These are phyloP conservation scores for Jaltomata sinuosa DNA, from an alignment of 257 asterid genomes.

Conservation along the genomic window DNA sequence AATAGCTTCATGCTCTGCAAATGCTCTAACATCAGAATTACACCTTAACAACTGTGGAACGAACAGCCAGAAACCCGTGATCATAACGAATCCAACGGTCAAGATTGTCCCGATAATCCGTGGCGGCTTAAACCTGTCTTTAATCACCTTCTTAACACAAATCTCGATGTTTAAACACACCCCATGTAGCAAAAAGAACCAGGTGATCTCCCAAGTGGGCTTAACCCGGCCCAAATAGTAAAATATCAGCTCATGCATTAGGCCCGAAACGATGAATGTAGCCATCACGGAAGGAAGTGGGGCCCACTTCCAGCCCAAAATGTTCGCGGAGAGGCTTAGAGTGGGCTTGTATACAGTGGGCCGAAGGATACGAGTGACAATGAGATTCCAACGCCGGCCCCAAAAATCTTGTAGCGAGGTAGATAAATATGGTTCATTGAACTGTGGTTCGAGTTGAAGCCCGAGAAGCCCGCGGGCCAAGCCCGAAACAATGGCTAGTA, in stretches of 20 bases:
- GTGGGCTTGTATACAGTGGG: constrained; percentile 65
- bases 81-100: constrained; percentile 41
- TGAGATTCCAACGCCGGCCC: constrained; percentile 89
- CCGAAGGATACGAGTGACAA: constrained; percentile 62
- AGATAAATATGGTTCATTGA: constrained; percentile 63
- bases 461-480: constrained; percentile 42
- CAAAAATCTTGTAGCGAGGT: constrained; percentile 77
- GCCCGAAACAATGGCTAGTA: constrained; percentile 39
- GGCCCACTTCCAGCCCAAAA: constrained; percentile 52
- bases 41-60: constrained; percentile 49
- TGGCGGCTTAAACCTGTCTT: constrained; percentile 36
- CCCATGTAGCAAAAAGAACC: constrained; percentile 62
- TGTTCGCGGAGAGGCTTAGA: constrained; percentile 13
- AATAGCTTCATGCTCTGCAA: constrained; percentile 46
- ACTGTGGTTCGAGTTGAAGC: constrained; percentile 78
- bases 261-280: constrained; percentile 45
- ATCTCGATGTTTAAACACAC: constrained; percentile 34
- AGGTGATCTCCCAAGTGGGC: constrained; percentile 66
- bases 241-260: constrained; percentile 70
- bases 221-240: constrained; percentile 46
- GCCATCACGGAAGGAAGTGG: constrained; percentile 42
- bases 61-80: constrained; percentile 49
- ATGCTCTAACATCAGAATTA: constrained; percentile 33
- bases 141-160: constrained; percentile 31
- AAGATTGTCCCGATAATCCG: constrained; percentile 19